phyloP scores from a whole-genome alignment of 73 alveolate genomes.

The Blepharisma japonicum region DNA sequence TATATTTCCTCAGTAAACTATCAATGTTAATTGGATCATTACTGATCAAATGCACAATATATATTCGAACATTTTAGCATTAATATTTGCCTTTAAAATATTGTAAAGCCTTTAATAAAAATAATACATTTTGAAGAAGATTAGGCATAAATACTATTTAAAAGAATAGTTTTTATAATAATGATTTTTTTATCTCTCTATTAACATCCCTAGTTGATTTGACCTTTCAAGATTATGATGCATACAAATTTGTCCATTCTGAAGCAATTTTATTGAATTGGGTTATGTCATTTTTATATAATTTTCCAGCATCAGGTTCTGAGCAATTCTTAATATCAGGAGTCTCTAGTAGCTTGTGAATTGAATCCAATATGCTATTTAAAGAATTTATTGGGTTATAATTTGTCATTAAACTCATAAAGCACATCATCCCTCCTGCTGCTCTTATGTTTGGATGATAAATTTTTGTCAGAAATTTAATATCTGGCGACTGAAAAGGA shows the following conservation, averaged over 20 bases:
- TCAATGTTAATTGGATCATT: no score
- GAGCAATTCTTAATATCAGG: slow-evolving; percentile 83
- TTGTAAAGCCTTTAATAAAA: no score
- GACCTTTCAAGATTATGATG: no score
- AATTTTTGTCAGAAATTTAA: slow-evolving; percentile 40
- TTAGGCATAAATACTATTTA: no score
- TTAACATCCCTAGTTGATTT: no score
- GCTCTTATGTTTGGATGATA: slow-evolving; percentile 9
- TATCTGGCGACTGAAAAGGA: slow-evolving; percentile 61
- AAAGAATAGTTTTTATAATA: no score
- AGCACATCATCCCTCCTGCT: slow-evolving; percentile 41
- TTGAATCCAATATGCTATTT: slow-evolving; percentile 61
- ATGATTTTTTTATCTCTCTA: no score
- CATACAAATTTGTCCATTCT: slow-evolving; percentile 58
- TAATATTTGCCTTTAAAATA: no score
- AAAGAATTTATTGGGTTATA: slow-evolving; percentile 79
- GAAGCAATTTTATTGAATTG: slow-evolving; percentile 65
- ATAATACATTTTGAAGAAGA: no score
- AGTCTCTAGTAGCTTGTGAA: slow-evolving; percentile 65
- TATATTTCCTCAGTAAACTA: no score
- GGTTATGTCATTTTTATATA: slow-evolving; percentile 69
- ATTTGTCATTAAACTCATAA: slow-evolving; percentile 44
- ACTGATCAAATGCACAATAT: no score
- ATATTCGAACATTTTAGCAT: no score
- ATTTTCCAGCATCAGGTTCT: slow-evolving; percentile 81